Base-by-base conservation (phyloP, 2,329 filamentous ascomycete species). In the Paraconiothyrium brasiliense region DNA sequence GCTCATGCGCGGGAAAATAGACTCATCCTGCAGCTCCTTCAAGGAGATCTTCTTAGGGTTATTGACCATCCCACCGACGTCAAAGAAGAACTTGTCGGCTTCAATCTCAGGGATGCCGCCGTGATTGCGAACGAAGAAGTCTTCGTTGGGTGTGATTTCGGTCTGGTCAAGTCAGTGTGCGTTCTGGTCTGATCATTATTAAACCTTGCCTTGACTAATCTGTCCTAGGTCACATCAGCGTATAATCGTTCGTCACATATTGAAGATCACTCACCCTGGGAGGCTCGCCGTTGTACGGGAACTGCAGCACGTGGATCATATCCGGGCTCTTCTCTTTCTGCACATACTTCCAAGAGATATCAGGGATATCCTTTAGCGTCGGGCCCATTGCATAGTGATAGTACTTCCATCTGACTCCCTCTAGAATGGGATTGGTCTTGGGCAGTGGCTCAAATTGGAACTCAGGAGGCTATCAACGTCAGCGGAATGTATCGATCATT, bases 91-190 rank as follows among this genome's bases (percentile, higher is more conserved):
- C 2, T 84, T 79, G 0, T 85, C 81, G 1, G 83, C 78, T 9
- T 90, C 83, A 57, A 92, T 91, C 8, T 85, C 79, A 0, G 90
- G 90, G 20, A 92, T 87, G 0, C 90, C 89, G 10, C 90, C 89
- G 63, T 92, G 90, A 61, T 92, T 92, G 8, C 90, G 83, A 0
- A 92, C 87, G 65, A 91, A 92, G 66, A 89, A 86, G n/a, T 85
- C 78, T 4, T 79, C 67, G 62, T 91, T 92, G 0, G 83, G 80
- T 0, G 90, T 92, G 43, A 92, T 83, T 24, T 84, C 82, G 4
- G 82, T 82, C 70, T 75, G 24, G 34, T 1, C 8, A 2, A 2
- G 47, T 74, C 52, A 73, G 70, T 44, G n/a, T 13, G 43, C 8
- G 20, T 20, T 20, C 20, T 46, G 20, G 3, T 2, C 11, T 4